phyloP scores from a whole-genome alignment of 75 land plant genomes.

The Cryptomeria japonica region DNA sequence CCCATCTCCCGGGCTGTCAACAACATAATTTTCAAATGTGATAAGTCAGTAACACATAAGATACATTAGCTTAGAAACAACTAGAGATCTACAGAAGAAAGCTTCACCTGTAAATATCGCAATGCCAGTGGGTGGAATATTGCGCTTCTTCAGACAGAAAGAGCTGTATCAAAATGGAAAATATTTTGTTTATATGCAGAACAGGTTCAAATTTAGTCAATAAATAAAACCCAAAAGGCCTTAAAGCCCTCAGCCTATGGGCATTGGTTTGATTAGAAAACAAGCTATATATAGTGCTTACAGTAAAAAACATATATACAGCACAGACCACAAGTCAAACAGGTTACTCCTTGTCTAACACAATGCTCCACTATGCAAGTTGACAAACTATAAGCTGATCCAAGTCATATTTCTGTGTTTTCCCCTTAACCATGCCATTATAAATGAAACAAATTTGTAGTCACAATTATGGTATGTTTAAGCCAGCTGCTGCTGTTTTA shows the following conservation, averaged over 20 bases:
- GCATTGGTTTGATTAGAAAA: background rate
- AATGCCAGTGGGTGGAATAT: conserved; percentile 56
- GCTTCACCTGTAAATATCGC: conserved; percentile 47
- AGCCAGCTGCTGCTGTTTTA: background rate
- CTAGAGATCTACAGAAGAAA: background rate
- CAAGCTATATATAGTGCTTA: background rate
- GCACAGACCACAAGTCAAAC: background rate
- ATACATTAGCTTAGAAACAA: background rate
- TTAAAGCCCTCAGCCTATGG: background rate
- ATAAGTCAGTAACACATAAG: background rate
- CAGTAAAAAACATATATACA: background rate
- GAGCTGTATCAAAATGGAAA: conserved; percentile 26
- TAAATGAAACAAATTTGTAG: background rate
- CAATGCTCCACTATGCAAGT: background rate
- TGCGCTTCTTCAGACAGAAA: conserved; percentile 43
- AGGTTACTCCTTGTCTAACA: background rate
- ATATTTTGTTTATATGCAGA: background rate
- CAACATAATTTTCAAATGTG: background rate
- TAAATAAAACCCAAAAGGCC: background rate
- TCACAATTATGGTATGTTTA: background rate
- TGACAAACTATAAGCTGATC: background rate
- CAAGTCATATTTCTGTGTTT: background rate
- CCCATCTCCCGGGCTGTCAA: conserved; percentile 47
- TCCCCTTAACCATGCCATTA: background rate
- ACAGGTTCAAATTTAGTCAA: background rate